Conservation (phyloP, 768 basidiomycete species). For the Auricularia cornea region DNA sequence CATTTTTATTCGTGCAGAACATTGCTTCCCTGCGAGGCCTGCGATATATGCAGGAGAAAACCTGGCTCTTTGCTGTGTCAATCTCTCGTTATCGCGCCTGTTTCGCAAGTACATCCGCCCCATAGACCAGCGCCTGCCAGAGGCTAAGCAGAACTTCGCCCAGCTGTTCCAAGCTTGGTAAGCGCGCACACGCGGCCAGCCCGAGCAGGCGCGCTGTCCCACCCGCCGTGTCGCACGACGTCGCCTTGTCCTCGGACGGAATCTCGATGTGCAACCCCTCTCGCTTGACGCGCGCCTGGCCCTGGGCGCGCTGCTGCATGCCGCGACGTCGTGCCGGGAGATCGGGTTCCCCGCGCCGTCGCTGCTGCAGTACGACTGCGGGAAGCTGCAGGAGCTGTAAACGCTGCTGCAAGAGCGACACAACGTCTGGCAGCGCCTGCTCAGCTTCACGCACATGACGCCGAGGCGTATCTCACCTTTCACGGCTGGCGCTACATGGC, state of each 20-base stretch:
- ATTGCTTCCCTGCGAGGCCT: no score
- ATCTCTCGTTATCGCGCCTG: no score
- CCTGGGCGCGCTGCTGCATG: slow-evolving; percentile 67
- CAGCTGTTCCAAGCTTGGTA: no score
- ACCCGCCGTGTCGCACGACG: slow-evolving; percentile 62
- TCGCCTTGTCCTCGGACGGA: slow-evolving; percentile 40
- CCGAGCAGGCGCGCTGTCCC: slow-evolving; percentile 82
- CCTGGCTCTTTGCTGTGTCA: no score
- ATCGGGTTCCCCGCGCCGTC: slow-evolving; percentile 90
- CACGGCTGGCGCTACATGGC: slow-evolving; percentile 84
- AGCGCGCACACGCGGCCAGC: no score
- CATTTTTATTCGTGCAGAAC: no score
- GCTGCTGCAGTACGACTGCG: slow-evolving; percentile 90
- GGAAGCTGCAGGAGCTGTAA: slow-evolving; percentile 85
- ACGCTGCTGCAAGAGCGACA: slow-evolving; percentile 74
- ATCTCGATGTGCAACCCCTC: slow-evolving; percentile 20
- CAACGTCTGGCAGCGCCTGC: slow-evolving; percentile 76
- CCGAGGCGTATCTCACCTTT: slow-evolving; percentile 83
- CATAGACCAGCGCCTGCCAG: no score
- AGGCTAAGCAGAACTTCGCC: no score
- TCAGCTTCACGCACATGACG: slow-evolving; percentile 99
- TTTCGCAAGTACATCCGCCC: no score
- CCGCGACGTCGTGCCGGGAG: slow-evolving; percentile 70
- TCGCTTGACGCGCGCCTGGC: no score
- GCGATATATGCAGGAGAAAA: no score